Percentiles rank a stretch among this genome's conserved stretches.
phyloP scores from a whole-genome alignment of 495 filamentous ascomycete species.

The Hyaloscypha finlandica region DNA sequence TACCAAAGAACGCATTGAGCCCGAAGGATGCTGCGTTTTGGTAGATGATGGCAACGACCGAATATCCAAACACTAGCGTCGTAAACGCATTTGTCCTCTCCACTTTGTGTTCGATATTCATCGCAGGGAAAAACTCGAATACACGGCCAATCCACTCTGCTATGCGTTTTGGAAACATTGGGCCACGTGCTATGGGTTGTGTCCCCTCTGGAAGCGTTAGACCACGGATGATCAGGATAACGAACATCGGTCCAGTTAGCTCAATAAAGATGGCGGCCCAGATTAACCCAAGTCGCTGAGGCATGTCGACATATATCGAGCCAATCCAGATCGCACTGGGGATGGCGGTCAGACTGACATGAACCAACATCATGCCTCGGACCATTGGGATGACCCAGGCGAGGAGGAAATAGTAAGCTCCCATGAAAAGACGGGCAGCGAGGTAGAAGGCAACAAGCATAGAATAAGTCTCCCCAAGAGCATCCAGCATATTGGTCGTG shows the following conservation, averaged over 20 bases:
- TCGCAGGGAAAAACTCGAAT: conserved; percentile 60
- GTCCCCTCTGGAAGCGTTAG: too few species aligned
- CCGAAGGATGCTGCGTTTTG: conserved; percentile 49
- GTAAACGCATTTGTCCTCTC: conserved; percentile 62
- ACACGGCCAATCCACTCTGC: conserved; percentile 35
- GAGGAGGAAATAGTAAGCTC: conserved; percentile 43
- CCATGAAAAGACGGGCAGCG: conserved; percentile 51
- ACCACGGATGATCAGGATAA: conserved; percentile 36
- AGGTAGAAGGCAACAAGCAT: conserved; percentile 58
- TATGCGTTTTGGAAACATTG: conserved; percentile 9
- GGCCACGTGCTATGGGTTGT: too few species aligned
- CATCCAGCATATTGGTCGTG: conserved; percentile 58
- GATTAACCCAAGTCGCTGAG: conserved; percentile 45
- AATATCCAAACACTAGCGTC: conserved; percentile 61
- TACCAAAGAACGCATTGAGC: conserved; percentile 61
- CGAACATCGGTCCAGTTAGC: conserved; percentile 38
- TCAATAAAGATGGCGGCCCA: conserved; percentile 53
- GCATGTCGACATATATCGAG: conserved; percentile 49
- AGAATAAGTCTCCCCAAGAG: conserved; percentile 50
- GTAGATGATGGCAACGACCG: conserved; percentile 57
- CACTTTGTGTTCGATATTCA: conserved; percentile 62
- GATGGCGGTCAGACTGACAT: conserved; percentile 40
- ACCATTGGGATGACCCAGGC: conserved; percentile 53
- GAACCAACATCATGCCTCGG: conserved; percentile 50
- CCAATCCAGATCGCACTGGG: conserved; percentile 54